Conservation (phyloP, 352 stramenopile species). For the Globisporangium lucens region DNA sequence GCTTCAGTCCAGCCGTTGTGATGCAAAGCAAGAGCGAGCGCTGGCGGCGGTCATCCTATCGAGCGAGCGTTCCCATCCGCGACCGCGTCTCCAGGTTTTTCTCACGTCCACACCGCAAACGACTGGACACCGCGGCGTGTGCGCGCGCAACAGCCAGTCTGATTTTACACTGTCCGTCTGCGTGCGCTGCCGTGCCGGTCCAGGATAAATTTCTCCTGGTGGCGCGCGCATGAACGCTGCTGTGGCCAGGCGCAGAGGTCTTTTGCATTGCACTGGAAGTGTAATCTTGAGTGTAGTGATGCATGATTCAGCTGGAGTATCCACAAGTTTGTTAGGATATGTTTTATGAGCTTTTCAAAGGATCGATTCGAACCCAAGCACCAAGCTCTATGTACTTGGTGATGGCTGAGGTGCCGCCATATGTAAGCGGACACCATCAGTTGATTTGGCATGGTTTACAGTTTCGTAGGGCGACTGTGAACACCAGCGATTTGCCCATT, state of each 20-base stretch:
- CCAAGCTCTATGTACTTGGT: neutral
- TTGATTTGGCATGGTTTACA: neutral
- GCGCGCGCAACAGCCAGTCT: neutral
- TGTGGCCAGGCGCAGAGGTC: neutral
- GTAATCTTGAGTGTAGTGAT: neutral
- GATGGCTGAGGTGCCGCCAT: neutral
- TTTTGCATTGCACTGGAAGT: neutral
- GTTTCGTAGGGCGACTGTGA: neutral
- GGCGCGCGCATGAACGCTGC: neutral
- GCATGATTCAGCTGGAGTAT: neutral
- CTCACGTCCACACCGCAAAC: neutral
- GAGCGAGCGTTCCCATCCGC: neutral
- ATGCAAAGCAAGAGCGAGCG: neutral
- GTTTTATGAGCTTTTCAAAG: neutral
- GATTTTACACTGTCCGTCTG: neutral
- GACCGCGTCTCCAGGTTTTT: slow-evolving; percentile 1
- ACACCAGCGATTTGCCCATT: neutral
- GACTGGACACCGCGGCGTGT: slow-evolving; percentile 4
- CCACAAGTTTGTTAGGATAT: neutral
- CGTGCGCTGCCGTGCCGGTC: neutral
- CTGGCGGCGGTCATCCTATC: neutral
- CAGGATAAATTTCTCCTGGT: slow-evolving; percentile 12
- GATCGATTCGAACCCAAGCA: neutral
- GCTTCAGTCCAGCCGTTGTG: slow-evolving; percentile 8
- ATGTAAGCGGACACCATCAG: neutral